A percentile compares a stretch with the other conserved stretches of the same genome.
Conservation (phyloP, 2,329 filamentous ascomycete genomes). For the Hypocreales sp. region DNA sequence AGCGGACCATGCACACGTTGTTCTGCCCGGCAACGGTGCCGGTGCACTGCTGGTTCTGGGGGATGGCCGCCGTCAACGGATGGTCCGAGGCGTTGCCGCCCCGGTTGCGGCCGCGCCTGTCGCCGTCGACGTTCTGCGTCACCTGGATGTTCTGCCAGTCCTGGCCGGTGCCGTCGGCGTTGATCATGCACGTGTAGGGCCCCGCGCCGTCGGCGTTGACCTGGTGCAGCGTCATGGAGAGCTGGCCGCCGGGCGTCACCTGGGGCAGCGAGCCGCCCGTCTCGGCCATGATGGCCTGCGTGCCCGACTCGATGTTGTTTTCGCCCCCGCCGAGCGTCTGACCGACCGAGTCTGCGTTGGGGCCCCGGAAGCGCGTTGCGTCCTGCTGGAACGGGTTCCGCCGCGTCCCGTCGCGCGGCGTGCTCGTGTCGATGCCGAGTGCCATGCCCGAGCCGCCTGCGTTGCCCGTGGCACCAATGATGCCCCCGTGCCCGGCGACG, state of each 20-base stretch:
- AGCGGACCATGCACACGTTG: slow-evolving; percentile 47
- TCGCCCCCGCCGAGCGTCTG: slow-evolving; percentile 40
- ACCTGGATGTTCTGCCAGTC: slow-evolving; percentile 38
- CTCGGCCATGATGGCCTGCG: slow-evolving; percentile 38
- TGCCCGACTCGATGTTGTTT: slow-evolving; percentile 42
- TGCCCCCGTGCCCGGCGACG: slow-evolving; percentile 44
- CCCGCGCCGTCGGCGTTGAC: slow-evolving; percentile 53
- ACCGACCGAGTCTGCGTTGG: slow-evolving; percentile 34
- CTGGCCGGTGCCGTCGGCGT: slow-evolving; percentile 39
- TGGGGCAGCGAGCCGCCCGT: slow-evolving; percentile 43
- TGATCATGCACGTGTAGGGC: slow-evolving; percentile 50
- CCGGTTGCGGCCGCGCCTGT: slow-evolving; percentile 22
- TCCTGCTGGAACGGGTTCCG: slow-evolving; percentile 50
- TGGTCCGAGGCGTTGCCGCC: slow-evolving; percentile 24
- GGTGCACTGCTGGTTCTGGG: slow-evolving; percentile 38
- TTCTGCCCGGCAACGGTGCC: slow-evolving; percentile 42
- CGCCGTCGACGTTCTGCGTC: slow-evolving; percentile 19
- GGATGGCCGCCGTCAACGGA: slow-evolving; percentile 42
- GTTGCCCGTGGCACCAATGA: slow-evolving; percentile 41
- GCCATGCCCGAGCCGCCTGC: slow-evolving; percentile 38
- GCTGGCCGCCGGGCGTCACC: slow-evolving; percentile 36
- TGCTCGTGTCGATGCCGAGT: slow-evolving; percentile 33
- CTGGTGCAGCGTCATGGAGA: slow-evolving; percentile 50
- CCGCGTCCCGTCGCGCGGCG: slow-evolving; percentile 44
- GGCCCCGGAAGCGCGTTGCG: slow-evolving; percentile 43